phyloP scores from a whole-genome alignment of 2,329 filamentous ascomycete genomes.

The Fusarium xylarioides region DNA sequence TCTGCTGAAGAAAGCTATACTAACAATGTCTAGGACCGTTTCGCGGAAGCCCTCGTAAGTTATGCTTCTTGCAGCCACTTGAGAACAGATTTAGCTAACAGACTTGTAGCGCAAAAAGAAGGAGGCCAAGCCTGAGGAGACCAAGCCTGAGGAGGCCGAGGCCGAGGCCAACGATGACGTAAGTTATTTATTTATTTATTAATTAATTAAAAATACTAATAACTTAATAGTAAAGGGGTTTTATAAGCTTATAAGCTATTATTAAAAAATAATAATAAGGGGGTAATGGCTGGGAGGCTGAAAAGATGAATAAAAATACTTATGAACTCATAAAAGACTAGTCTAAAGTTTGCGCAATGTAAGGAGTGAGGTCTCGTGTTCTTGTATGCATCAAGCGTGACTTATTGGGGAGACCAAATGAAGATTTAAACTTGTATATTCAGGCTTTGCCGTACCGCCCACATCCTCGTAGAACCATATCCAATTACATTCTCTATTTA shows the following conservation, averaged over 20 bases:
- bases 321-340: no score
- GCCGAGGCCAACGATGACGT: no score
- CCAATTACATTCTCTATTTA: slow-evolving; percentile 13
- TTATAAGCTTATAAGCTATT: no score
- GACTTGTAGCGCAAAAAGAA: not conserved
- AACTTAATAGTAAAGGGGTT: no score
- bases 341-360: not conserved
- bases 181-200: no score
- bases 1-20: no score
- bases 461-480: not conserved
- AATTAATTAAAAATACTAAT: no score
- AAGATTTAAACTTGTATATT: not conserved
- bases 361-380: not conserved
- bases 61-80: no score
- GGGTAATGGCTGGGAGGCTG: no score
- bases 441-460: not conserved
- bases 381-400: not conserved
- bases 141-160: no score
- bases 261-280: no score
- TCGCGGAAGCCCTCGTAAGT: not conserved
- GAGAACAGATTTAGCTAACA: not conserved
- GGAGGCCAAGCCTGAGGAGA: not conserved
- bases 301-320: no score
- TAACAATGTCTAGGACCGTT: not conserved
- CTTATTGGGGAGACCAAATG: not conserved